Evolutionary conservation across 2,329 filamentous ascomycete species (phyloP), one percentile per base, ranked within the genome.

Genomic region (Alternaria ventricosa): DNA sequence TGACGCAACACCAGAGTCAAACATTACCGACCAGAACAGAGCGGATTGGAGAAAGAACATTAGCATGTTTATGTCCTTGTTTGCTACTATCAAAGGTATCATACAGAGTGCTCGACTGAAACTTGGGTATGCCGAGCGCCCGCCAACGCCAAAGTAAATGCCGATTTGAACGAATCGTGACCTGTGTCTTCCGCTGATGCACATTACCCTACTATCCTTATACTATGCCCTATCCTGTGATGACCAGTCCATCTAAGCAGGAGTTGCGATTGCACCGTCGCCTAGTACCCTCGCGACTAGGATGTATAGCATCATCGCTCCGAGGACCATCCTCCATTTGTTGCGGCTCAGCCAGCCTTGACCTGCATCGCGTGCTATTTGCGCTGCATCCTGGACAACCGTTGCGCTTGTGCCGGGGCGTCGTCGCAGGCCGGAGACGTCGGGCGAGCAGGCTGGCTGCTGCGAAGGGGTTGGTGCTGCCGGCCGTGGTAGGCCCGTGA

Each of bases 341-440:
- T 97, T 92, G 66, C 89, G 87, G 69, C 89, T 86, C 67, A 96
- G 79, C 93, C 93, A 98, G 61, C 93, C 88, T 71, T 93, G 89
- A 0, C 93, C 92, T 3, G 91, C 93, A 69, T 96, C 90, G 67
- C 92, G 81, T 58, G 89, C 86, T 83, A 90, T 87, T 86, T 93
- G 80, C 81, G 92, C 71, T 81, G 92, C 71, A 82, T 92, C 93
- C 69, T 95, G 92, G n/a, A 96, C 91, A 1, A 96, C 88, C 9
- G 84, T 87, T 11, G 82, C 83, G 71, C 86, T 89, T 9, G 85
- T 85, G 41, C 82, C 84, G 78, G 78, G 91, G 81, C 86, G 90
- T 85, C 79, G 89, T 81, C 85, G 89, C 83, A 86, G 86, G 74
- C 79, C 92, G 79, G 81, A 90, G 81, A 81, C 89, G 81, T 84